A percentile compares a stretch with the other conserved stretches of the same genome.
Conservation (phyloP, 2,329 filamentous ascomycete species). For the Chaetomium sp. region DNA sequence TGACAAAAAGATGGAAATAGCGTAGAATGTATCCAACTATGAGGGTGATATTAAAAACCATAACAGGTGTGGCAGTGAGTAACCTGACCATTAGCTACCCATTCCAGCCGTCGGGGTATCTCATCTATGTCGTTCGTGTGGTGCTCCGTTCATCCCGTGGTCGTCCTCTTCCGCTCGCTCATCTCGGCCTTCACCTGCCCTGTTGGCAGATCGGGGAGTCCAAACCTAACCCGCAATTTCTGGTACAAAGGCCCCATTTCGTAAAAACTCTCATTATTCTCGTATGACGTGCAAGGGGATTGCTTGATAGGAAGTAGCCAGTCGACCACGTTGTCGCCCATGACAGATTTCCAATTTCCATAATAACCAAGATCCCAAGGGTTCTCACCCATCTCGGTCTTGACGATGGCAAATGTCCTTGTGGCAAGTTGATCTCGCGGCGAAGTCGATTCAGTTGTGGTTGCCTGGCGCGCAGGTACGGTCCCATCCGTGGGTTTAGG, state of each 20-base stretch:
- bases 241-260: constrained; percentile 57
- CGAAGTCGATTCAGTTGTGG: constrained; percentile 13
- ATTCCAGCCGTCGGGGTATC: constrained; percentile 9
- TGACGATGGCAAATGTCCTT: constrained; percentile 72
- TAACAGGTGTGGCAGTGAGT: not conserved
- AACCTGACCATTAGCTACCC: not conserved
- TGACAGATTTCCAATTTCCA: constrained; percentile 69
- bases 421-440: constrained; percentile 42
- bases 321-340: constrained; percentile 65
- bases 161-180: not conserved
- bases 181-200: constrained; percentile 11
- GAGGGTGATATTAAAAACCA: not conserved
- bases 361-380: constrained; percentile 72
- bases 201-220: constrained; percentile 25
- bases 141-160: not conserved
- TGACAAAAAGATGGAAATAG: not conserved
- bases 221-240: constrained; percentile 42
- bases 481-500: constrained; percentile 22
- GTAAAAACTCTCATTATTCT: constrained; percentile 60
- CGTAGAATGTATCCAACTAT: no score
- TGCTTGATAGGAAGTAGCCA: constrained; percentile 74
- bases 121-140: constrained; percentile 7
- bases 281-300: constrained; percentile 68
- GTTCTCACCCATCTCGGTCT: constrained; percentile 68
- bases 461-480: constrained; percentile 22